Percentiles rank a stretch among this genome's conserved stretches.
phyloP scores from a whole-genome alignment of 768 basidiomycete species.

The Melanogaster broomeanus region DNA sequence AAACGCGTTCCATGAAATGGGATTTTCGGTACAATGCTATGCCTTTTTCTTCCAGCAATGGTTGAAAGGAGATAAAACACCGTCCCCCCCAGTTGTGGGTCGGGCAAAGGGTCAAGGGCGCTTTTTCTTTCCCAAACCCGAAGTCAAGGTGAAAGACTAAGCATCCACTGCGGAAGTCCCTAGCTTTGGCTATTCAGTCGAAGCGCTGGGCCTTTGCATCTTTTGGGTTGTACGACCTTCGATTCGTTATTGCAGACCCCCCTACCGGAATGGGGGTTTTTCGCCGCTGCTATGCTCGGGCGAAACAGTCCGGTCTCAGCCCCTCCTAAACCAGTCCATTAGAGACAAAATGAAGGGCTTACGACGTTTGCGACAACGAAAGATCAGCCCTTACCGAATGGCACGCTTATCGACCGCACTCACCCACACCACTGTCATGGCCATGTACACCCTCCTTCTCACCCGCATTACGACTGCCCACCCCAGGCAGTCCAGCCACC shows the following conservation, averaged over 20 bases:
- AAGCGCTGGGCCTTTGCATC: slow-evolving; percentile 17
- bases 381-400: background rate
- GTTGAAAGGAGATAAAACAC: slow-evolving; percentile 71
- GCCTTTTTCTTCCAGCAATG: slow-evolving; percentile 61
- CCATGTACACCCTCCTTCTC: slow-evolving; percentile 1
- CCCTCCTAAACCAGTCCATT: background rate
- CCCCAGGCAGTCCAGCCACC: slow-evolving; percentile 11
- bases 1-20: background rate
- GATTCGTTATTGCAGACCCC: background rate
- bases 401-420: background rate
- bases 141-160: background rate
- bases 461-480: slow-evolving; percentile 7
- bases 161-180: background rate
- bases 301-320: background rate
- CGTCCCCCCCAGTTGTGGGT: slow-evolving; percentile 87
- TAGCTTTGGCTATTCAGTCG: slow-evolving; percentile 6
- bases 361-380: too few relatives aligned
- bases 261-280: background rate
- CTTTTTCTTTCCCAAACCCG: slow-evolving; percentile 21
- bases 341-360: too few relatives aligned
- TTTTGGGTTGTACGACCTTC: too few relatives aligned
- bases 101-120: slow-evolving; percentile 54
- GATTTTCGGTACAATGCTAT: slow-evolving; percentile 4
- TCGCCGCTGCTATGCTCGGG: background rate
- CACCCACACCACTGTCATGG: background rate